Evolutionary conservation across 805 yeast species (phyloP).

Genomic region (Ogataea glucozyma): DNA sequence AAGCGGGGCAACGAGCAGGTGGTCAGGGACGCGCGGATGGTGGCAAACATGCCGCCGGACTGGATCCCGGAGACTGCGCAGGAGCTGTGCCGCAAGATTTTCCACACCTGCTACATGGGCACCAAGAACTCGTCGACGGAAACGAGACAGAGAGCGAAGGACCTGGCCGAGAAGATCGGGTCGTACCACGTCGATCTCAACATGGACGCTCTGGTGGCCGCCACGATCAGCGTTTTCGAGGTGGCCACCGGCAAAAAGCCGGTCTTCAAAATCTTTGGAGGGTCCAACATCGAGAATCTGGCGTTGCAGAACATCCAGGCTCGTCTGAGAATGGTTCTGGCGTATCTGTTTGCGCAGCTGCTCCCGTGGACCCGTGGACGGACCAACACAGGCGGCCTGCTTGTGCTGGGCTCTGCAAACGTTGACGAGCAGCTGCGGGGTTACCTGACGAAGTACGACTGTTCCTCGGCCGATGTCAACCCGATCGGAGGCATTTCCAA

Average conservation of each 20-base stretch:
- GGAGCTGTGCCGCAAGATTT: constrained; percentile 72
- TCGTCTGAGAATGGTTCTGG: constrained; percentile 88
- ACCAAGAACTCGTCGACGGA: constrained; percentile 88
- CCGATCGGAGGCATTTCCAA: constrained; percentile 99
- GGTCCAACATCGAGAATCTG: constrained; percentile 84
- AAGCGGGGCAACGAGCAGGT: constrained; percentile 72
- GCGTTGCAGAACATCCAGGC: constrained; percentile 98
- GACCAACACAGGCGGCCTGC: constrained; percentile 68
- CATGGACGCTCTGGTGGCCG: constrained; percentile 80
- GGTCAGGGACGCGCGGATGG: constrained; percentile 66
- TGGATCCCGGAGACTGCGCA: constrained; percentile 76
- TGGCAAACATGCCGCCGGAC: constrained; percentile 54
- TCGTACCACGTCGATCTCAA: constrained; percentile 89
- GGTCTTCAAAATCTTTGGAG: constrained; percentile 89
- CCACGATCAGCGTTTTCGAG: constrained; percentile 76
- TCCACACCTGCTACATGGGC: constrained; percentile 95
- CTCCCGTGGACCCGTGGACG: constrained; percentile 91
- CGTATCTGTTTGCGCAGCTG: constrained; percentile 90
- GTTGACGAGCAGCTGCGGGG: constrained; percentile 97
- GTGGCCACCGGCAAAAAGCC: constrained; percentile 91
- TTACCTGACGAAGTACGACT: constrained; percentile 93
- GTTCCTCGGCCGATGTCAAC: constrained; percentile 95
- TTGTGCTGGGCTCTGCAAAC: constrained; percentile 94
- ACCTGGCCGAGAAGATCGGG: constrained; percentile 73
- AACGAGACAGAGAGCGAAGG: constrained; percentile 80